Percentiles rank a stretch among this genome's conserved stretches.
Evolutionary conservation across 768 basidiomycete genomes (phyloP).

Genomic region (Russula ochroleuca): DNA sequence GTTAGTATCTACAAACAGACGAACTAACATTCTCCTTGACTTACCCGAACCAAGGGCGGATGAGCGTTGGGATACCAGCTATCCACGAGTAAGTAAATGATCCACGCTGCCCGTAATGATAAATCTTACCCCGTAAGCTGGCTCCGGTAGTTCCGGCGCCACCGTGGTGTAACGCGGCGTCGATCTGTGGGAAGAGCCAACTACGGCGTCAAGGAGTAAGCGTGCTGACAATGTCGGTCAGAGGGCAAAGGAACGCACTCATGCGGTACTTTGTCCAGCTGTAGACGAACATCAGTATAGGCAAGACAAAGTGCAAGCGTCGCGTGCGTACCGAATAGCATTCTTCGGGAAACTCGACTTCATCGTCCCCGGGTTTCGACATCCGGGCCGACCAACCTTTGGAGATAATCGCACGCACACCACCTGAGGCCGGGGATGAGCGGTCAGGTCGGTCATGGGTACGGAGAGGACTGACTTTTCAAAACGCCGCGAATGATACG

Average conservation of each 20-base stretch:
- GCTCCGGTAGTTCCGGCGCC: constrained; percentile 72
- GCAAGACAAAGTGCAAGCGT: background rate
- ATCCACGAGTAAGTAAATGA: background rate
- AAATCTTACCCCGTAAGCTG: constrained; percentile 43
- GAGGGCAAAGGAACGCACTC: constrained; percentile 36
- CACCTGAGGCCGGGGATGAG: constrained; percentile 38
- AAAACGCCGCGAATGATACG: constrained; percentile 57
- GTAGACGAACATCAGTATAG: constrained; percentile 25
- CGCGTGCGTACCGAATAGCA: constrained; percentile 40
- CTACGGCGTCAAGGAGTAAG: constrained; percentile 28
- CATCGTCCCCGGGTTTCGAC: constrained; percentile 38
- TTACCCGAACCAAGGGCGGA: constrained; percentile 65
- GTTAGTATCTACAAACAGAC: background rate
- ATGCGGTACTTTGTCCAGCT: constrained; percentile 62
- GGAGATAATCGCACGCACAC: constrained; percentile 60
- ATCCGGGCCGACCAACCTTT: constrained; percentile 65
- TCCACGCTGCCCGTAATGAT: background rate
- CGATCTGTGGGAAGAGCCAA: constrained; percentile 57
- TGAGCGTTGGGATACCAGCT: constrained; percentile 61
- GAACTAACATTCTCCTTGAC: constrained; percentile 14
- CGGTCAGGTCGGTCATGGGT: background rate
- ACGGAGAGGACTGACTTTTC: constrained; percentile 42
- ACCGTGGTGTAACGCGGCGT: constrained; percentile 63
- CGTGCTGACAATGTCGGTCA: background rate
- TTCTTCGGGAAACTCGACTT: constrained; percentile 48